Evolutionary conservation across 768 basidiomycete species (phyloP), one percentile per base, ranked within the genome.

Genomic region (Auricularia sp.): DNA sequence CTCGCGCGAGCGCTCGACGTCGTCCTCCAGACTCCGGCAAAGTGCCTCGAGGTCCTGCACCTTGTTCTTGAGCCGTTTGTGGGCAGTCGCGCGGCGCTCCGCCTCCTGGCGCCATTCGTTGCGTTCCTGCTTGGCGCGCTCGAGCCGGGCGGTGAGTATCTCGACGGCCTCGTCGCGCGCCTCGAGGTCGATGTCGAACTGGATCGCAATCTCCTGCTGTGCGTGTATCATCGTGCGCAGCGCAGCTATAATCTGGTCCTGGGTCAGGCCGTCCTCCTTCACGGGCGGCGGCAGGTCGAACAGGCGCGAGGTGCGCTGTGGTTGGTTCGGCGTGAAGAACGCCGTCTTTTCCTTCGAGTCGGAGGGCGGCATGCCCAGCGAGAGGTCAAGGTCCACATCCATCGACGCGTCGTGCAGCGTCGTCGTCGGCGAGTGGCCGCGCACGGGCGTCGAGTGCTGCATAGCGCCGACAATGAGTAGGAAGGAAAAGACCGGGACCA

Each of bases 121-220:
- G 18, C 54, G 42, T 5, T 62, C 67, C 64, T 80, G 81, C 73
- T 90, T 87, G 8, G 81, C 71, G 1, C 78, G 79, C 0, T 78
- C 74, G 34, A 89, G 72, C 62, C 84, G 84, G 69, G 77, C 74
- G 16, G 78, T 79, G 4, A 92, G 77, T 18, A 84, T 75, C 63
- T 83, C 81, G 6, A 90, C 86, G 14, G 90, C 73, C 73, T 90
- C 87, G 68, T 92, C 89, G 23, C 87, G 82, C 6, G 89, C 87
- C 10, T 79, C 76, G 1, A 93, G 77, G 70, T 93, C 91, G 36
- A 84, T 77, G 73, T 91, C 88, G 70, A 85, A 92, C 71, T 93
- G 90, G 10, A 81, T 78, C 65, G 86, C 88, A 6, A 93, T 69
- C 69, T 92, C 90, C 16, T 81, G 84, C 73, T 88, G 86, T n/a